Evolutionary conservation across 305 asterid genomes (phyloP).

Genomic region (Vinca major): DNA sequence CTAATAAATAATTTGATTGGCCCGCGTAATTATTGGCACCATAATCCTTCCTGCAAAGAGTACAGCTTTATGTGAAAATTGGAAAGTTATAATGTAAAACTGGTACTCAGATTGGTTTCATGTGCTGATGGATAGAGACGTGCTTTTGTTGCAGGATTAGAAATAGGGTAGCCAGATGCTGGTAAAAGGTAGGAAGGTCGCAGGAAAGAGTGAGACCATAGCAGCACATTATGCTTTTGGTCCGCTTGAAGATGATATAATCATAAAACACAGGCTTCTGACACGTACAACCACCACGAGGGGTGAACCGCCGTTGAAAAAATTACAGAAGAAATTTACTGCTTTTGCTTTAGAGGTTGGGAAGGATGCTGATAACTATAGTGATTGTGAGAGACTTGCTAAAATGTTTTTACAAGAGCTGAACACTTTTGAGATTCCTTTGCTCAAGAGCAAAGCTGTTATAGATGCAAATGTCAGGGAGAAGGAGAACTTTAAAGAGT

Average conservation of each 20-base stretch:
- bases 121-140: slow-evolving; percentile 15
- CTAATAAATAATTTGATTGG: no score
- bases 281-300: slow-evolving; percentile 66
- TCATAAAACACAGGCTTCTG: no score
- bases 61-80: no score
- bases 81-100: no score
- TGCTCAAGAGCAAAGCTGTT: slow-evolving; percentile 73
- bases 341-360: slow-evolving; percentile 60
- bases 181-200: slow-evolving; percentile 56
- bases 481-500: slow-evolving; percentile 78
- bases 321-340: slow-evolving; percentile 85
- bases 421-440: slow-evolving; percentile 74
- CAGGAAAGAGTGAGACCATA: slow-evolving; percentile 59
- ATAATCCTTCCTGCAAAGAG: no score
- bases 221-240: slow-evolving; percentile 65
- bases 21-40: no score
- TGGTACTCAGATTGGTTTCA: background rate
- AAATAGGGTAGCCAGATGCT: slow-evolving; percentile 37
- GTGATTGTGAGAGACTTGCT: slow-evolving; percentile 77
- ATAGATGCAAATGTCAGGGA: slow-evolving; percentile 28
- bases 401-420: slow-evolving; percentile 82
- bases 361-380: slow-evolving; percentile 63
- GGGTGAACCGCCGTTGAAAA: slow-evolving; percentile 92
- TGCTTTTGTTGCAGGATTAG: slow-evolving; percentile 29
- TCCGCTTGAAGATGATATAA: no score